Evolutionary conservation across 768 basidiomycete species (phyloP), one percentile per base, ranked within the genome.

Genomic region (Terana coerulea): DNA sequence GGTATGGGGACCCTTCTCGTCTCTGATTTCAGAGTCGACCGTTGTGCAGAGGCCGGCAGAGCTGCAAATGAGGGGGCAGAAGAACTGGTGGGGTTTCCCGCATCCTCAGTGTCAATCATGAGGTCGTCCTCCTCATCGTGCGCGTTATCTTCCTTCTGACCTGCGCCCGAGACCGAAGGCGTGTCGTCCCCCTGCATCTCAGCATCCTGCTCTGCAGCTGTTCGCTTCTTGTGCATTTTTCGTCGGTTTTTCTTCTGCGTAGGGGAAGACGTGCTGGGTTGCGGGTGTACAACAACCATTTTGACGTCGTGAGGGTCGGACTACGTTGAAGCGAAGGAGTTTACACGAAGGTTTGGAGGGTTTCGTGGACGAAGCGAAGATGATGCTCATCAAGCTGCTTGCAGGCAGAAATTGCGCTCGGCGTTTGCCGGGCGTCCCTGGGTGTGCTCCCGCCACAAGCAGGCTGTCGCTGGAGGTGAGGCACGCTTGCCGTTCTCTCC

Each of bases 1-100:
- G 97, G 97, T 67, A 99, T 89, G 10, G 91, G 75, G 62, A 99
- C 83, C 47, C 91, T 79, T 64, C 95, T 75, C n/a, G 78, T 83
- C 69, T 98, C 95, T 3, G 89, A 85, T 66, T 86, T 91, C 52
- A 86, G 73, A 9, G 75, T 67, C 0, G 78, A 70, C 51, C 76
- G 75, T 24, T 75, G 74, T 7, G 79, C 81, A 40, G 78, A 72
- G 8, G 83, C 76, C 7, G 83, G 74, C 17, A 91, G 75, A 7
- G 88, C 80, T 43, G 83, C 77, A 65, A 94, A 93, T 6, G 77
- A 72, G 34, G 88, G 85, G 26, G 78, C 82, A 34, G 78, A 71
- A 4, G 78, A 69, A 42, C 71, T 70, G n/a, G 75, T 69, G 15
- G 70, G 65, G 33, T 64, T 58, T 30, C 73, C 64, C 30, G 77